These are phyloP conservation scores for Linnemannia elongata DNA, from an alignment of 192 early-diverging fungal species.

Conservation along the genomic window DNA sequence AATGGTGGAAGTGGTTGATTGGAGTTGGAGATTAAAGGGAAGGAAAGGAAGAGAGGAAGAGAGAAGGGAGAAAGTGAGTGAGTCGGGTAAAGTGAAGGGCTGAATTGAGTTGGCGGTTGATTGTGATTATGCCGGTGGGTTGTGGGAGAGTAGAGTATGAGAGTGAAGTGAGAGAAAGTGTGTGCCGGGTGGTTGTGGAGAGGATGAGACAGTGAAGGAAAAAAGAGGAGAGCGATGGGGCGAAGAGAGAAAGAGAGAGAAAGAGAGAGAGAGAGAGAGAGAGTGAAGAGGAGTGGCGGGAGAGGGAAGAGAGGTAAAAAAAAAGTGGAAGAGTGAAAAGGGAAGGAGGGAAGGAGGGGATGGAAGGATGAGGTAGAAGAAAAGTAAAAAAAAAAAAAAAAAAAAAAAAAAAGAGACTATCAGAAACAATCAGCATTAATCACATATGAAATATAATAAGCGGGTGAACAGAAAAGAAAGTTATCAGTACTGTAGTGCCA, in stretches of 20 bases:
- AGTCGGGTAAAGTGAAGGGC: neutral
- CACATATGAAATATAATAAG: no score
- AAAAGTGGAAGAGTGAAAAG: neutral
- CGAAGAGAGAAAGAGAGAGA: neutral
- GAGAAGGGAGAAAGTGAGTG: neutral
- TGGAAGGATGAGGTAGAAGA: neutral
- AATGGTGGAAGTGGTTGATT: neutral
- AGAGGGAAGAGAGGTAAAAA: no score
- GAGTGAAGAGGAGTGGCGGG: neutral
- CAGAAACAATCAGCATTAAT: neutral
- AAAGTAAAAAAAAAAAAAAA: neutral
- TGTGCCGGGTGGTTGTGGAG: neutral
- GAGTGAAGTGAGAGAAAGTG: no score
- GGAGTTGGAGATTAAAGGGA: neutral
- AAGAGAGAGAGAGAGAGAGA: neutral
- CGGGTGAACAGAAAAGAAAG: no score
- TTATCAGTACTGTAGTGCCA: no score
- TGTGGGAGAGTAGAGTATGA: neutral
- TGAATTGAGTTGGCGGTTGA: neutral
- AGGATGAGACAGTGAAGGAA: neutral
- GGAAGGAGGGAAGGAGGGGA: neutral
- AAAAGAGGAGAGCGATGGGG: neutral
- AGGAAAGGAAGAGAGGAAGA: neutral
- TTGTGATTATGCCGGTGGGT: neutral
- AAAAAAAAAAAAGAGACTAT: neutral